Conservation (phyloP, 192 early-diverging fungal species). For the Coemansia sp. region DNA sequence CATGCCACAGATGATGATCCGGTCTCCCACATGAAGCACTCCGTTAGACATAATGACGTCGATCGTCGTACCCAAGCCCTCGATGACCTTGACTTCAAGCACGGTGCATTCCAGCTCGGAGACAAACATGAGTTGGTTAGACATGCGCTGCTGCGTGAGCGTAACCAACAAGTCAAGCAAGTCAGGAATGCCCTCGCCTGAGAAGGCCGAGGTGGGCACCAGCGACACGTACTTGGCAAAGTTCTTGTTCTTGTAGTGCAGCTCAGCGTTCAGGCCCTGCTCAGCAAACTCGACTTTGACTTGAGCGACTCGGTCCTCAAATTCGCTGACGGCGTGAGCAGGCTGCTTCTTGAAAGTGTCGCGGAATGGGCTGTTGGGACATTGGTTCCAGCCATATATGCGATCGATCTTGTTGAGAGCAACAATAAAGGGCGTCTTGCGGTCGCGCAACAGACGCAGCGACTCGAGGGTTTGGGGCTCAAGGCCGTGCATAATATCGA, state of each 20-base stretch:
- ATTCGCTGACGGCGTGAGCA: conserved; percentile 71
- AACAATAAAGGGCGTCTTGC: conserved; percentile 98
- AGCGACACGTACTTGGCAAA: conserved; percentile 93
- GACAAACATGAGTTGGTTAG: conserved; percentile 91
- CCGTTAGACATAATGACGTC: conserved; percentile 97
- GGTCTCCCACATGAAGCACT: conserved; percentile 91
- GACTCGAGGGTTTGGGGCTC: conserved; percentile 99
- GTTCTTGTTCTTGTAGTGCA: conserved; percentile 97
- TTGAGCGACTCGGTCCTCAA: too few species aligned
- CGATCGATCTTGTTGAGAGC: conserved; percentile 99
- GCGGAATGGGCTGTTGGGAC: conserved; percentile 78
- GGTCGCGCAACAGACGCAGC: conserved; percentile 82
- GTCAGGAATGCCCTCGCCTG: conserved; percentile 98
- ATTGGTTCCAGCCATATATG: conserved; percentile 89
- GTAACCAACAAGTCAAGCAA: conserved; percentile 88
- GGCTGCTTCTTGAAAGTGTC: conserved; percentile 79
- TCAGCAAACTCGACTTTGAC: conserved; percentile 91
- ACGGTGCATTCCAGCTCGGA: conserved; percentile 97
- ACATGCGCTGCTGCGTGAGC: conserved; percentile 93
- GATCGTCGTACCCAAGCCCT: conserved; percentile 96
- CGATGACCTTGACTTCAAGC: conserved; percentile 98
- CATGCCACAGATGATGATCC: conserved; percentile 84
- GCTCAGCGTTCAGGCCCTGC: conserved; percentile 89
- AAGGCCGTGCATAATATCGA: conserved; percentile 99
- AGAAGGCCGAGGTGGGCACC: conserved; percentile 96